These are phyloP conservation scores for Tolypocladium ovalisporum DNA, from an alignment of 2,329 filamentous ascomycete species.

Conservation along the genomic window DNA sequence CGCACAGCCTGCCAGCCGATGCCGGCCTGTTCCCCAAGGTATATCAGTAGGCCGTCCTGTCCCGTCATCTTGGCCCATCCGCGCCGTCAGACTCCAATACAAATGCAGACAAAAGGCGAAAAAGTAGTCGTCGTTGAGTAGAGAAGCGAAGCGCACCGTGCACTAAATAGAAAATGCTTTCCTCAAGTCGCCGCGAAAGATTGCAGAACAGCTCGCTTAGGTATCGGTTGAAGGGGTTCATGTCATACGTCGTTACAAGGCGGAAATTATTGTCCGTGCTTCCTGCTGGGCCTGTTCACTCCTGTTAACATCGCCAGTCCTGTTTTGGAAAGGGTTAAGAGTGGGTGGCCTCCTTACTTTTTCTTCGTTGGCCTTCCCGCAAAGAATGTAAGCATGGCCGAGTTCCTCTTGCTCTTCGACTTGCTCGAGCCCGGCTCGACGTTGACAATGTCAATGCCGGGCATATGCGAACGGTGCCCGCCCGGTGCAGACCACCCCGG, in stretches of 20 bases:
- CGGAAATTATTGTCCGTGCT: too few relatives aligned
- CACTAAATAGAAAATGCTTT: background rate
- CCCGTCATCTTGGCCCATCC: conserved; percentile 11
- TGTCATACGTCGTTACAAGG: conserved; percentile 4
- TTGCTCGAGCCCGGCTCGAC: conserved; percentile 6
- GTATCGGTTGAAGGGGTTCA: conserved; percentile 4
- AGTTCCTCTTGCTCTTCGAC: conserved; percentile 5
- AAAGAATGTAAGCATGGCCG: conserved; percentile 9
- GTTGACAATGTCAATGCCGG: conserved; percentile 7
- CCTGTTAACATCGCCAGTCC: background rate
- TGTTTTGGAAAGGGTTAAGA: too few relatives aligned
- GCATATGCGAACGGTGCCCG: background rate
- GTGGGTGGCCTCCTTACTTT: conserved; percentile 7
- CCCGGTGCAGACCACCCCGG: conserved; percentile 5
- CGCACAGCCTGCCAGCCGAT: background rate
- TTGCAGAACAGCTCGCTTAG: conserved; percentile 6
- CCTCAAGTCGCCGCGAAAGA: background rate
- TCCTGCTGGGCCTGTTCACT: too few relatives aligned
- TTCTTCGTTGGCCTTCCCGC: conserved; percentile 11
- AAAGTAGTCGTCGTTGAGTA: background rate
- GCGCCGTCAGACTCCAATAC: conserved; percentile 13
- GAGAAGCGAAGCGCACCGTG: background rate
- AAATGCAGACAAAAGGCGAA: conserved; percentile 4
- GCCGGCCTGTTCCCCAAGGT: background rate
- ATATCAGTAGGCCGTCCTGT: conserved; percentile 8